Conservation (phyloP, 2,329 filamentous ascomycete species). For the Fusarium sp. region DNA sequence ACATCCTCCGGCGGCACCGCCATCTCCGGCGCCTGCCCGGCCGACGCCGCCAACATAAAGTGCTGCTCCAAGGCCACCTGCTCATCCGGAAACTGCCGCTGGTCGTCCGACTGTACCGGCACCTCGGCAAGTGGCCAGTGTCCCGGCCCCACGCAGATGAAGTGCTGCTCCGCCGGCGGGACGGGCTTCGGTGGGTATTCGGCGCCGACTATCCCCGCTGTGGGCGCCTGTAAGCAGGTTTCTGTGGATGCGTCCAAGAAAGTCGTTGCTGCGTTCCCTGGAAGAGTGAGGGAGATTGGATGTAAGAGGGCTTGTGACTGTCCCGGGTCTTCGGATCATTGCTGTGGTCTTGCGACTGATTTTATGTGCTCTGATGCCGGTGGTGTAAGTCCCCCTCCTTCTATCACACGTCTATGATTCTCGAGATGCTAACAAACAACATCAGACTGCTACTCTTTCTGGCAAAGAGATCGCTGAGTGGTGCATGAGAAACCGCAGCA, state of each 20-base stretch:
- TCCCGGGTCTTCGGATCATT: conserved; percentile 54
- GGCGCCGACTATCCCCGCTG: conserved; percentile 52
- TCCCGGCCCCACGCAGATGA: conserved; percentile 56
- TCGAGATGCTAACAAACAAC: background rate
- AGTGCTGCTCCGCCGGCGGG: conserved; percentile 54
- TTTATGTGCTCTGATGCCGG: conserved; percentile 56
- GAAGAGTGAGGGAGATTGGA: conserved; percentile 52
- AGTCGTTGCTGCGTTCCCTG: conserved; percentile 55
- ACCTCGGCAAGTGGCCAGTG: conserved; percentile 51
- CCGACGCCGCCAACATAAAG: conserved; percentile 54
- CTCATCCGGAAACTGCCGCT: conserved; percentile 55
- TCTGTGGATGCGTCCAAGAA: conserved; percentile 54
- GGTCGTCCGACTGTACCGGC: conserved; percentile 55
- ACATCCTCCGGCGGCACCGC: conserved; percentile 54
- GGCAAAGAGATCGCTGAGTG: conserved; percentile 62
- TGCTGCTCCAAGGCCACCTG: conserved; percentile 60
- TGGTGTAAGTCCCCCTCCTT: conserved; percentile 51
- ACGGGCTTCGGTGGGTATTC: conserved; percentile 54
- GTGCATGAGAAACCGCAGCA: conserved; percentile 59
- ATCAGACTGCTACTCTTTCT: conserved; percentile 53
- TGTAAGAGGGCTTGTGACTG: conserved; percentile 54
- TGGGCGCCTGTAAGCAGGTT: conserved; percentile 54
- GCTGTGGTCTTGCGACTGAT: conserved; percentile 56
- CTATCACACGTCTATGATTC: background rate
- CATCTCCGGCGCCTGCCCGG: conserved; percentile 56